Evolutionary conservation across 1,284 basidiomycete species (phyloP).

Genomic region (Ceratobasidium papillatum): DNA sequence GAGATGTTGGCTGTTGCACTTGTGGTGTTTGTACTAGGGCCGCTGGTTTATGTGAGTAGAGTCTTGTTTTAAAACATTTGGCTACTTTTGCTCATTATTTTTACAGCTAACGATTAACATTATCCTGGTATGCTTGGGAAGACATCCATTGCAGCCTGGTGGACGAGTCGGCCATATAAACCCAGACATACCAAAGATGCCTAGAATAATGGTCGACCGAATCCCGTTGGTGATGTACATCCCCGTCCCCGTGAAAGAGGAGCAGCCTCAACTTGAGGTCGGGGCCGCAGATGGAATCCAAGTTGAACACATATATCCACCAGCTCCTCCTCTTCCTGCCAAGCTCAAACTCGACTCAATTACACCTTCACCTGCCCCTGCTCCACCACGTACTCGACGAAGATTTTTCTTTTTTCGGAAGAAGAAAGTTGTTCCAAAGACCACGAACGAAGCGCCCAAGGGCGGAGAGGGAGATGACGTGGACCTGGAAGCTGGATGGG

Average conservation of each 20-base stretch:
- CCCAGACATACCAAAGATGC: slow-evolving; percentile 76
- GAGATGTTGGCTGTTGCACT: slow-evolving; percentile 76
- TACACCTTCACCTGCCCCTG: slow-evolving; percentile 39
- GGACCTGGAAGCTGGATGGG: slow-evolving; percentile 63
- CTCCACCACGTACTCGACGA: slow-evolving; percentile 51
- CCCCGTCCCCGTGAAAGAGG: slow-evolving; percentile 20
- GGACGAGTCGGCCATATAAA: slow-evolving; percentile 62
- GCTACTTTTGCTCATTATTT: background rate
- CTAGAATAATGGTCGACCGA: slow-evolving; percentile 71
- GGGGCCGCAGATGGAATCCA: slow-evolving; percentile 48
- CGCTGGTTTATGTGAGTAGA: slow-evolving; percentile 74
- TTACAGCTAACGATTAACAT: slow-evolving; percentile 62
- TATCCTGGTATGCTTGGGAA: slow-evolving; percentile 74
- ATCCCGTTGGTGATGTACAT: slow-evolving; percentile 85
- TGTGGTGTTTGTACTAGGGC: slow-evolving; percentile 77
- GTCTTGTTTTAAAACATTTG: background rate
- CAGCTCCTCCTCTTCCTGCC: slow-evolving; percentile 45
- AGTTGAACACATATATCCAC: slow-evolving; percentile 48
- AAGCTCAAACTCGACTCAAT: slow-evolving; percentile 56
- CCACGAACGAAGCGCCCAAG: slow-evolving; percentile 43
- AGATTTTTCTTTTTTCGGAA: slow-evolving; percentile 44
- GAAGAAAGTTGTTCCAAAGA: slow-evolving; percentile 45
- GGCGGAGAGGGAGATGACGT: slow-evolving; percentile 49
- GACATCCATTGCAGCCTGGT: slow-evolving; percentile 55
- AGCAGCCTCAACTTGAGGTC: background rate